A percentile compares a stretch with the other conserved stretches of the same genome.
Evolutionary conservation across 1,284 basidiomycete species (phyloP).

Genomic region (Marasmius sp.): DNA sequence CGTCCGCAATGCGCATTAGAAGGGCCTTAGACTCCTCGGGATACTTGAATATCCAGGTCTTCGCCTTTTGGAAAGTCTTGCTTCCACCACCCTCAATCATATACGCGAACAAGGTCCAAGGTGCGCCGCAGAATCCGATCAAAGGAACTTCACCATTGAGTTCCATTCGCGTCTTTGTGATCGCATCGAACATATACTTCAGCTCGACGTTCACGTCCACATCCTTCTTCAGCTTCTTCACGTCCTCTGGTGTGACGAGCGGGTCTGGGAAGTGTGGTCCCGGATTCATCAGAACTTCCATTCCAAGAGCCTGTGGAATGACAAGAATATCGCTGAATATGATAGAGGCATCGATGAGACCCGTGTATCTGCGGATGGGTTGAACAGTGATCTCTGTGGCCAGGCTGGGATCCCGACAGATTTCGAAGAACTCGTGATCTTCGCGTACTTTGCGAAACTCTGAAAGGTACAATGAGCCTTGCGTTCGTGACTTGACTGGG

Average conservation of each 20-base stretch:
- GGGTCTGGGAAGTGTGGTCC: slow-evolving; percentile 87
- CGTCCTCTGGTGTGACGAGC: slow-evolving; percentile 74
- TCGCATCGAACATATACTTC: slow-evolving; percentile 88
- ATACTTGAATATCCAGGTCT: slow-evolving; percentile 90
- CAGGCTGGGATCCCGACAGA: slow-evolving; percentile 86
- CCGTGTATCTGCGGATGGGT: slow-evolving; percentile 84
- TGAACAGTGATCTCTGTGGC: slow-evolving; percentile 89
- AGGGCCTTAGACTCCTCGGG: slow-evolving; percentile 81
- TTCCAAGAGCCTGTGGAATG: slow-evolving; percentile 92
- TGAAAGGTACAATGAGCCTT: slow-evolving; percentile 29
- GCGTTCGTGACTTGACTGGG: slow-evolving; percentile 2
- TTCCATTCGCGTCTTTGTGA: slow-evolving; percentile 77
- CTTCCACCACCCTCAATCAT: slow-evolving; percentile 95
- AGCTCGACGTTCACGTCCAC: slow-evolving; percentile 84
- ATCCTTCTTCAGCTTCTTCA: slow-evolving; percentile 54
- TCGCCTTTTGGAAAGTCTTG: slow-evolving; percentile 86
- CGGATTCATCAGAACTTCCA: slow-evolving; percentile 93
- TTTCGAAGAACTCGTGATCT: slow-evolving; percentile 88
- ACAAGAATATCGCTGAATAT: slow-evolving; percentile 98
- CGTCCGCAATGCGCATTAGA: slow-evolving; percentile 75
- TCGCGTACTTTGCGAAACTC: slow-evolving; percentile 86
- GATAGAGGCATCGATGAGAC: slow-evolving; percentile 88
- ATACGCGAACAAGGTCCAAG: slow-evolving; percentile 96
- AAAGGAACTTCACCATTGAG: slow-evolving; percentile 87
- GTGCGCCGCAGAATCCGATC: slow-evolving; percentile 94